Base-by-base conservation (phyloP, 2,329 filamentous ascomycete species). In the Trichoderma sp. region DNA sequence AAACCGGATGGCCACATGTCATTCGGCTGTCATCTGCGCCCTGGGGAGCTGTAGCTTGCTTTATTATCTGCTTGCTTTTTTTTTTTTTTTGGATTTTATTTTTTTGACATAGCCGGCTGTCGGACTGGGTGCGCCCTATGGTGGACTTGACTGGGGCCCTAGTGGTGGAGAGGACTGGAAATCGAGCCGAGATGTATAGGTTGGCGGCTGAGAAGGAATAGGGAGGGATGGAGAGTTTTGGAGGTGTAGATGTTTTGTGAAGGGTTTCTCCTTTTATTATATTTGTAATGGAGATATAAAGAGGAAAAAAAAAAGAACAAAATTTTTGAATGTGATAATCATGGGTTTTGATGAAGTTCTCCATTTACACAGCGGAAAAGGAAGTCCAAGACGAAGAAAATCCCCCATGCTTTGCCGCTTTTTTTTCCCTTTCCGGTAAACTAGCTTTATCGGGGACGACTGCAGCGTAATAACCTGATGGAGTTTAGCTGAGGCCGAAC, bases 71-170 rank as follows among this genome's bases (percentile, higher is more conserved):
- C n/a, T 29, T 32, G 17, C 13, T 54, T 13, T 10, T 54, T 8
- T 42, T 5, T 6, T 27, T 12, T 22, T 52, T 12, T 63, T 13
- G 25, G 9, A 58, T 54, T 32, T n/a, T 32, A n/a, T n/a, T 19
- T 12, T 10, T 25, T 34, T 61, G 57, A 60, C 57, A 60, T 25
- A 27, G 29, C 50, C 56, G 17, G 37, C n/a, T 15, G 13, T 8
- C 39, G 57, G 29, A 13, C 9, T 59, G n/a, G n/a, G 52, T 25
- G 52, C 63, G 63, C 63, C 63, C 63, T 65, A 57, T 27, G 50
- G 35, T 27, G n/a, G 52, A 53, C 48, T n/a, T 12, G 45, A n/a
- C 4, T 27, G 17, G 34, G 48, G 37, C 34, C 17, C 25, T 19
- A n/a, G n/a, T 10, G 15, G 59, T 27, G 45, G 59, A 27, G 59